Evolutionary conservation across 192 early-diverging fungal species (phyloP).

Genomic region (Backusella mclennaniae): DNA sequence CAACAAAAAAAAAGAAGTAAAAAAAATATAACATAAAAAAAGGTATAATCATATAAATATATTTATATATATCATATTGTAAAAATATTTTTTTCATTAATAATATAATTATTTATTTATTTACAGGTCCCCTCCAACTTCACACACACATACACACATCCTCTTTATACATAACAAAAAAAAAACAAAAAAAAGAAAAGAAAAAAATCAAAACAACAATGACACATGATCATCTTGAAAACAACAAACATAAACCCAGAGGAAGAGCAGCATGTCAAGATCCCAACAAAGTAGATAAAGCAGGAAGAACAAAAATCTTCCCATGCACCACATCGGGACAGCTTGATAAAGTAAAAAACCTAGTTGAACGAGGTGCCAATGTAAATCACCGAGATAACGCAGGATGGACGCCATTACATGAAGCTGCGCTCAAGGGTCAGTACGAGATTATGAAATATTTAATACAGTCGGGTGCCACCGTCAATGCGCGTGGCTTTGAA

Average conservation of each 20-base stretch:
- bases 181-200: neutral
- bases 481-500: slow-evolving; percentile 58
- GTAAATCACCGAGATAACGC: slow-evolving; percentile 63
- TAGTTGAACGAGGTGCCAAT: slow-evolving; percentile 58
- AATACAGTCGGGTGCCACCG: slow-evolving; percentile 55
- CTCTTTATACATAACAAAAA: neutral
- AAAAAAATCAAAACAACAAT: neutral
- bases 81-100: neutral
- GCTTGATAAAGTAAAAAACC: slow-evolving; percentile 50
- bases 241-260: slow-evolving; percentile 6
- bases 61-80: neutral
- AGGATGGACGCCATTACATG: slow-evolving; percentile 64
- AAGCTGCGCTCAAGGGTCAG: slow-evolving; percentile 55
- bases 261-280: slow-evolving; percentile 17
- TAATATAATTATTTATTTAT: neutral
- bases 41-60: neutral
- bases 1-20: neutral
- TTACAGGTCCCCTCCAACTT: neutral
- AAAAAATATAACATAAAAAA: neutral
- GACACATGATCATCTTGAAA: slow-evolving; percentile 4
- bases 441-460: slow-evolving; percentile 45
- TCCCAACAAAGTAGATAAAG: slow-evolving; percentile 41
- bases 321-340: slow-evolving; percentile 56
- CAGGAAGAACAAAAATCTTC: slow-evolving; percentile 53
- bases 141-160: neutral